Percentiles rank a stretch among this genome's conserved stretches.
These are phyloP conservation scores for Oidiodendron maius DNA, from an alignment of 495 filamentous ascomycete species.

Conservation along the genomic window DNA sequence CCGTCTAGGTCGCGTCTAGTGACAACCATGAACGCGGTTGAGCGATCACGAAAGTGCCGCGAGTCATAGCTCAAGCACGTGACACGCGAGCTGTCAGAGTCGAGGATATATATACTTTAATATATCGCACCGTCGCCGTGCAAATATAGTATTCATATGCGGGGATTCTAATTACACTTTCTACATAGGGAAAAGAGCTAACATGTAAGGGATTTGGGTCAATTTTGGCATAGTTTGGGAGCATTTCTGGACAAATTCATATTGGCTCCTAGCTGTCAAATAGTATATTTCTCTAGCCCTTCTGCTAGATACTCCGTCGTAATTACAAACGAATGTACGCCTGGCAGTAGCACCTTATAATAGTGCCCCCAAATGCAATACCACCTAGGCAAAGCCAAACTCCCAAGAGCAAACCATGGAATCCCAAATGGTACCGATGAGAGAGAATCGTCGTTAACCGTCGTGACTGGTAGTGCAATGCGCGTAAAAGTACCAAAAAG, in stretches of 20 bases:
- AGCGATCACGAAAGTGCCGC: neutral
- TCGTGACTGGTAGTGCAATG: slow-evolving; percentile 10
- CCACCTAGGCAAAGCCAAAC: slow-evolving; percentile 8
- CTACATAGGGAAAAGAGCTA: too few species aligned
- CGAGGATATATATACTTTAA: too few species aligned
- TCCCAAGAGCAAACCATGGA: too few species aligned
- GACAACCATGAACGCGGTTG: neutral
- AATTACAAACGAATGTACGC: slow-evolving; percentile 19
- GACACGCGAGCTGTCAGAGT: too few species aligned
- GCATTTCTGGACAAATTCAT: too few species aligned
- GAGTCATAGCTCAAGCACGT: neutral
- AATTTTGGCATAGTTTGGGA: too few species aligned
- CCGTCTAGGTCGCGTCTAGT: slow-evolving; percentile 9
- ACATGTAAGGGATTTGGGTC: too few species aligned
- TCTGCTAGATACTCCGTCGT: neutral
- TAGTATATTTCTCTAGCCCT: neutral
- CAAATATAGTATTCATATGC: too few species aligned
- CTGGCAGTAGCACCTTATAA: slow-evolving; percentile 10
- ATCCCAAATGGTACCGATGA: too few species aligned
- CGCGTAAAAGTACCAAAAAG: slow-evolving; percentile 5
- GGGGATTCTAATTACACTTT: too few species aligned
- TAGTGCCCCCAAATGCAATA: slow-evolving; percentile 16
- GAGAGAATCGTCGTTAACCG: slow-evolving; percentile 19
- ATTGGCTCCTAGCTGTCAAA: too few species aligned
- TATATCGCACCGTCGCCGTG: too few species aligned